A percentile compares a stretch with the other conserved stretches of the same genome.
Evolutionary conservation across 306 rosid genomes (phyloP).

Genomic region (Dalbergia cultrata): DNA sequence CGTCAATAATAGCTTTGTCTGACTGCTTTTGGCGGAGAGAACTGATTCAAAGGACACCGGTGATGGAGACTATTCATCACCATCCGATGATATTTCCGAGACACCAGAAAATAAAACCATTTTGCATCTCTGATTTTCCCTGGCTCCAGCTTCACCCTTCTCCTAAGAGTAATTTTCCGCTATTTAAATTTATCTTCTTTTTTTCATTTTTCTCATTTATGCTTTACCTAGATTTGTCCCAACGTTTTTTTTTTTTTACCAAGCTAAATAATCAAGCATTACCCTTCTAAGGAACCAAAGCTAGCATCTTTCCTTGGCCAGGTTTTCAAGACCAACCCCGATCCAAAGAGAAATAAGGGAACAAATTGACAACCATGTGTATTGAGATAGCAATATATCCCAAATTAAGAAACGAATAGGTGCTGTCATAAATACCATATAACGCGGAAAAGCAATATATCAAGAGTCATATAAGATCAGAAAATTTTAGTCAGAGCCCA

Average conservation of each 20-base stretch:
- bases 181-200: not conserved
- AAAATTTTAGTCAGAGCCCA: slow-evolving; percentile 57
- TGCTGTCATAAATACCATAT: slow-evolving; percentile 46
- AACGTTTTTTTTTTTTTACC: slow-evolving; percentile 33
- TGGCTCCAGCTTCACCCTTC: slow-evolving; percentile 18
- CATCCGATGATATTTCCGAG: slow-evolving; percentile 71
- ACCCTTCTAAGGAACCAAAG: slow-evolving; percentile 39
- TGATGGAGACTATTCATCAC: slow-evolving; percentile 92
- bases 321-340: slow-evolving; percentile 44
- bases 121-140: slow-evolving; percentile 41
- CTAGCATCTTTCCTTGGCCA: slow-evolving; percentile 41
- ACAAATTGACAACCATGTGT: slow-evolving; percentile 50
- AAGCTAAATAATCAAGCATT: slow-evolving; percentile 28
- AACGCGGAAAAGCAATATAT: slow-evolving; percentile 43
- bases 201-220: slow-evolving; percentile 1
- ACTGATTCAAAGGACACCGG: slow-evolving; percentile 98
- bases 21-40: slow-evolving; percentile 90
- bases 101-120: slow-evolving; percentile 48
- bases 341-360: slow-evolving; percentile 25
- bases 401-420: slow-evolving; percentile 55
- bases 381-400: slow-evolving; percentile 46
- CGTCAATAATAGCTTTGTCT: slow-evolving; percentile 89
- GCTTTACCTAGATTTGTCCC: slow-evolving; percentile 39
- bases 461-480: slow-evolving; percentile 50
- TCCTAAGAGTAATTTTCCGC: not conserved